These are phyloP conservation scores for Pyrus communis DNA, from an alignment of 306 rosid genomes.

Conservation along the genomic window DNA sequence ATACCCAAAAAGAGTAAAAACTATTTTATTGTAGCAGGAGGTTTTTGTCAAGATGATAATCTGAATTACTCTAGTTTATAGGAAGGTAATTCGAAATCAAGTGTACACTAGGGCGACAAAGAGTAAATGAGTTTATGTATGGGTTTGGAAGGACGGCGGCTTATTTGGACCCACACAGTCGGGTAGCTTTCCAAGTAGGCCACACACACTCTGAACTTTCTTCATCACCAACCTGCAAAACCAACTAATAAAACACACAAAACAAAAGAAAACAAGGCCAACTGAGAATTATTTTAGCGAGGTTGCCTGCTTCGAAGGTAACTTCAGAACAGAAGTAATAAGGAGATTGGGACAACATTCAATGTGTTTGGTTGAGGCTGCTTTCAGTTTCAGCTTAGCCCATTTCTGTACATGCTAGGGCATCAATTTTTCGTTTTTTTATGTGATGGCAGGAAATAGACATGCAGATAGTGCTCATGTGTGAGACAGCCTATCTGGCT, in stretches of 20 bases:
- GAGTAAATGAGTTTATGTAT: neutral
- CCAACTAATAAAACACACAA: neutral
- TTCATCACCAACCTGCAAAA: neutral
- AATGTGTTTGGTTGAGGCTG: neutral
- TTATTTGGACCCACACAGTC: neutral
- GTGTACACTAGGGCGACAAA: neutral
- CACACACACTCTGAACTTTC: neutral
- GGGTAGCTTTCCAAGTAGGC: neutral
- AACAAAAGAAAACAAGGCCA: neutral
- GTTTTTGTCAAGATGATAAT: no score
- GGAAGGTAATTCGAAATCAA: no score
- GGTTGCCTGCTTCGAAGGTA: conserved; percentile 2
- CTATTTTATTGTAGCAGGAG: no score
- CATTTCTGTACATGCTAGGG: neutral
- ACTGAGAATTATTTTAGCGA: neutral
- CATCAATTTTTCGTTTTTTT: neutral
- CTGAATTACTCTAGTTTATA: no score
- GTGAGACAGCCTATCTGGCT: neutral
- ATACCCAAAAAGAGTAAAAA: no score
- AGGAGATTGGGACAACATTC: neutral
- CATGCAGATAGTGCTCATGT: neutral
- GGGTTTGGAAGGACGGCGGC: neutral
- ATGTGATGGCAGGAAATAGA: neutral
- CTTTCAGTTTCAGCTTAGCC: neutral
- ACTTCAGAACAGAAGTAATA: neutral